Percentiles rank a stretch among this genome's conserved stretches.
These are phyloP conservation scores for Beauveria medogensis DNA, from an alignment of 2,329 filamentous ascomycete species.

Conservation along the genomic window DNA sequence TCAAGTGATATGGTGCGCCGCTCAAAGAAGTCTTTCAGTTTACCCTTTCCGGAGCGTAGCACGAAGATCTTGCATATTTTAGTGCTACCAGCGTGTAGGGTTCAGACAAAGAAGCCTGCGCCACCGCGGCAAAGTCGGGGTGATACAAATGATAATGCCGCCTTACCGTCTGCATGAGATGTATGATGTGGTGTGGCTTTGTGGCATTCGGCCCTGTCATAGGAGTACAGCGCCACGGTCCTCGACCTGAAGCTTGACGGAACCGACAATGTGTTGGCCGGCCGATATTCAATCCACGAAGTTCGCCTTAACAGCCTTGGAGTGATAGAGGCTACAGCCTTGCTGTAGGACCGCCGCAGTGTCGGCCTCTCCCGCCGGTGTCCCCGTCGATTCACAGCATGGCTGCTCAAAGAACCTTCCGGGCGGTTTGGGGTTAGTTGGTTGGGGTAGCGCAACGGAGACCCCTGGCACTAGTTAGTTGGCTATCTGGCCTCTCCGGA, in stretches of 20 bases:
- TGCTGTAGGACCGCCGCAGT: too few relatives aligned
- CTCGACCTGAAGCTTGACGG: background rate
- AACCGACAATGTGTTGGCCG: background rate
- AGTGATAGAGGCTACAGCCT: background rate
- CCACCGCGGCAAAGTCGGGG: too few relatives aligned
- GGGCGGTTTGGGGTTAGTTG: background rate
- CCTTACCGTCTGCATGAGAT: background rate
- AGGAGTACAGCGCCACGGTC: background rate
- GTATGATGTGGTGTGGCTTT: too few relatives aligned
- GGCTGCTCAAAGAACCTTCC: background rate
- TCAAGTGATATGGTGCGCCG: background rate
- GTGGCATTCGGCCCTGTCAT: background rate
- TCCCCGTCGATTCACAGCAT: slow-evolving; percentile 4
- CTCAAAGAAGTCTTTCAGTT: too few relatives aligned
- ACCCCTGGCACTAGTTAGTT: too few relatives aligned
- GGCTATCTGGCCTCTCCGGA: background rate
- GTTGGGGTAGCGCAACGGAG: background rate
- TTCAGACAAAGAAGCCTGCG: too few relatives aligned
- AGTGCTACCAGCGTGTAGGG: too few relatives aligned
- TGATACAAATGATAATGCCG: background rate
- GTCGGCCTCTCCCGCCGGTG: slow-evolving; percentile 8
- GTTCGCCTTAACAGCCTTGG: background rate
- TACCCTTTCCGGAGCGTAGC: too few relatives aligned
- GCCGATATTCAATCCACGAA: too few relatives aligned
- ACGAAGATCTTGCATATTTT: too few relatives aligned